Conservation (phyloP, 495 filamentous ascomycete genomes). For the Lepraria neglecta region DNA sequence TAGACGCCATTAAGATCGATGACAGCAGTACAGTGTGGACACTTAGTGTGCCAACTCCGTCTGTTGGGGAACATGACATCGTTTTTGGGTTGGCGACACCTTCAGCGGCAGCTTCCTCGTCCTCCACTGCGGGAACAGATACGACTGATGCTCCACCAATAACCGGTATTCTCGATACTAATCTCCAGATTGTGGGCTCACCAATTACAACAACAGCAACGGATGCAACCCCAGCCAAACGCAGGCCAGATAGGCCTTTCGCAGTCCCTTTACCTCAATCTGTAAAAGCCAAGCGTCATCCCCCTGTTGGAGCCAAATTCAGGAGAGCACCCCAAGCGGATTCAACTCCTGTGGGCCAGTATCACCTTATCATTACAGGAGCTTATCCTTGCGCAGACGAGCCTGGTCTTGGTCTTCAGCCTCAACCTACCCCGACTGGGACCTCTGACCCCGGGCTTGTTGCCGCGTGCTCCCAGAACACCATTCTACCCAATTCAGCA, state of each 20-base stretch:
- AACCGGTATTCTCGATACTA: not conserved
- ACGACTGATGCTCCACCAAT: not conserved
- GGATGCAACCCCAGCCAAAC: not conserved
- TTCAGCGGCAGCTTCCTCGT: not conserved
- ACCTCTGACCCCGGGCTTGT: constrained; percentile 4
- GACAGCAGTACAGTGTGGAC: constrained; percentile 13
- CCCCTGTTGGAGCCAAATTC: not conserved
- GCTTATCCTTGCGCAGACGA: constrained; percentile 3
- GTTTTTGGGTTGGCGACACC: constrained; percentile 4
- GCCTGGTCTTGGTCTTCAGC: not conserved
- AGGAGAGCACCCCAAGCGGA: not conserved
- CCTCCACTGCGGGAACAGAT: not conserved
- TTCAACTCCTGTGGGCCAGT: not conserved
- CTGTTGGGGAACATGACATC: constrained; percentile 15
- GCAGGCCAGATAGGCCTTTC: not conserved
- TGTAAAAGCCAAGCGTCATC: not conserved
- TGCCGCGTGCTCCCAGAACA: not conserved
- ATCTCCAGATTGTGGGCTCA: too few species aligned
- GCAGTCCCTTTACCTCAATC: not conserved
- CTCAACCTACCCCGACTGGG: not conserved
- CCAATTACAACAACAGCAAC: not conserved
- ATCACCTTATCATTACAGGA: constrained; percentile 1
- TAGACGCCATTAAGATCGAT: constrained; percentile 14
- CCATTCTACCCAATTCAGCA: not conserved
- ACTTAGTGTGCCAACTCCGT: constrained; percentile 10